These are phyloP conservation scores for Globisporangium okanoganense DNA, from an alignment of 352 stramenopile species.

Conservation along the genomic window DNA sequence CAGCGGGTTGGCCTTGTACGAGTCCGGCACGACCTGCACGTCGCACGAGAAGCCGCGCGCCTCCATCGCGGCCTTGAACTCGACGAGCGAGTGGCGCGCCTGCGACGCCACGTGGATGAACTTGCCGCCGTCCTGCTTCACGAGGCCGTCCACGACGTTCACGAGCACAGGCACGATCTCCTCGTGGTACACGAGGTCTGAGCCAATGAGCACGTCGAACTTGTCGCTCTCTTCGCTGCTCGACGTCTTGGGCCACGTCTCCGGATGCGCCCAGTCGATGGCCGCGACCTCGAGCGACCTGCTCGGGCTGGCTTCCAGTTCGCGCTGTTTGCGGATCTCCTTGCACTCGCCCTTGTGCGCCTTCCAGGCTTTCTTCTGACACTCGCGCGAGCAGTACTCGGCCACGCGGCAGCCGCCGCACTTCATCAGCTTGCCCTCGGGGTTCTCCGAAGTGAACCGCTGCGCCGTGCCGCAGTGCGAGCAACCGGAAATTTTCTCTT, in stretches of 20 bases:
- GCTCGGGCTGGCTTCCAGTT: constrained; percentile 17
- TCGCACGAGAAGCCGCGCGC: constrained; percentile 57
- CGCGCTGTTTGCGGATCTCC: constrained; percentile 36
- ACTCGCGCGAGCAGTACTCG: constrained; percentile 84
- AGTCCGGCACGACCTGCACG: constrained; percentile 65
- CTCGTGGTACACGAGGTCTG: constrained; percentile 83
- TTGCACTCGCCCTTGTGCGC: constrained; percentile 84
- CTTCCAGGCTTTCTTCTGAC: constrained; percentile 87
- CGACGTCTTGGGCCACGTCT: constrained; percentile 49
- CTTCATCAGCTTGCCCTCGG: constrained; percentile 85
- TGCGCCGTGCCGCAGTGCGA: constrained; percentile 67
- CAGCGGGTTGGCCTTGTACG: constrained; percentile 84
- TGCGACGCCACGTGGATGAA: constrained; percentile 84
- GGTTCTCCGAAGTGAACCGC: constrained; percentile 75
- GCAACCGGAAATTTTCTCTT: constrained; percentile 43
- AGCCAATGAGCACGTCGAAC: constrained; percentile 80
- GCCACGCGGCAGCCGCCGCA: constrained; percentile 67
- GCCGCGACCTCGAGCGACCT: constrained; percentile 52
- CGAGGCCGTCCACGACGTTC: constrained; percentile 69
- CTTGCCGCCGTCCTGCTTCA: constrained; percentile 37
- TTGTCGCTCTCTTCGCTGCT: constrained; percentile 20
- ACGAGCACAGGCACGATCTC: constrained; percentile 80
- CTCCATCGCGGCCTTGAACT: constrained; percentile 82
- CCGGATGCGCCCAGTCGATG: constrained; percentile 77
- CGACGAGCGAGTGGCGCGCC: constrained; percentile 69